These are phyloP conservation scores for Neophaeococcomyces aloes DNA, from an alignment of 2,329 filamentous ascomycete genomes.

Conservation along the genomic window DNA sequence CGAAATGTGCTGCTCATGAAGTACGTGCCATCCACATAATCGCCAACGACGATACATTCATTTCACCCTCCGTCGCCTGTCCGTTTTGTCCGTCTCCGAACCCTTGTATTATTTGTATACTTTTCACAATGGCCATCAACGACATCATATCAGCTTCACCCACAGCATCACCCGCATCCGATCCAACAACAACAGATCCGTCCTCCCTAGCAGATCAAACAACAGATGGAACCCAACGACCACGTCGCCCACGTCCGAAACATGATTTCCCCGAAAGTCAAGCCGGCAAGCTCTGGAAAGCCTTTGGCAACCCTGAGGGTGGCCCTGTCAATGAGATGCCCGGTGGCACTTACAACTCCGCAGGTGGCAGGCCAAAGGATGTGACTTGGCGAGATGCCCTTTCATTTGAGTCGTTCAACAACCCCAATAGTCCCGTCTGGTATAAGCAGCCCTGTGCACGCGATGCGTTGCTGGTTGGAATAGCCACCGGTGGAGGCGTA, in stretches of 20 bases:
- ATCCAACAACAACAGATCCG: conserved; percentile 10
- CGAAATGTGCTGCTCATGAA: no score
- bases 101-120: no score
- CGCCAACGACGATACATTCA: no score
- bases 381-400: conserved; percentile 39
- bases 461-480: conserved; percentile 71
- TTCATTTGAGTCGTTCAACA: conserved; percentile 47
- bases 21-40: no score
- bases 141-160: not conserved
- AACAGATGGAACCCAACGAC: conserved; percentile 8
- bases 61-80: no score
- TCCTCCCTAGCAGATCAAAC: conserved; percentile 15
- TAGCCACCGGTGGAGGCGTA: conserved; percentile 64
- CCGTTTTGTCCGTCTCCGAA: no score
- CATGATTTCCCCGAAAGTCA: conserved; percentile 36
- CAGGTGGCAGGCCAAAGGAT: conserved; percentile 43
- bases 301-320: conserved; percentile 37
- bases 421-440: conserved; percentile 59
- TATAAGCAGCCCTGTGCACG: conserved; percentile 75
- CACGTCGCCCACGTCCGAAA: conserved; percentile 25
- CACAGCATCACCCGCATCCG: not conserved
- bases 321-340: conserved; percentile 44
- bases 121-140: no score
- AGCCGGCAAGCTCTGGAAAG: conserved; percentile 39
- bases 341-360: conserved; percentile 48